Evolutionary conservation across 352 stramenopile species (phyloP).

Genomic region (Globisporangium recalcitrans): DNA sequence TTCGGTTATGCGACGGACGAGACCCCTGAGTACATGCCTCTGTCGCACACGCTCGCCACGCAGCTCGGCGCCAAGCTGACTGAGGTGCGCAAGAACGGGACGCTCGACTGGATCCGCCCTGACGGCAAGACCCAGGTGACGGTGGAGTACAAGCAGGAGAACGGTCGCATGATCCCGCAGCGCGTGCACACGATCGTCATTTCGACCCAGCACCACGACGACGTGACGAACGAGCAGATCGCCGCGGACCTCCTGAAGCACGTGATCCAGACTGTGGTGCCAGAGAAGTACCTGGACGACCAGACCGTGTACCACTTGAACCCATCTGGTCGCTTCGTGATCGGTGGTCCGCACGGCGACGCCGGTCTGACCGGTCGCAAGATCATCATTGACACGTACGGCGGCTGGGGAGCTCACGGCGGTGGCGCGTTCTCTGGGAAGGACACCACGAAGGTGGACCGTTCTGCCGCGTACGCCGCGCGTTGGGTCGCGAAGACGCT

Average conservation of each 20-base stretch:
- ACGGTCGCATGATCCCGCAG: conserved; percentile 93
- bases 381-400: conserved; percentile 99
- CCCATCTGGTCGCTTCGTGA: conserved; percentile 98
- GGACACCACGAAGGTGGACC: conserved; percentile 99
- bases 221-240: conserved; percentile 99
- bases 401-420: conserved; percentile 97
- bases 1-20: conserved; percentile 97
- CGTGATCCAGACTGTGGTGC: conserved; percentile 98
- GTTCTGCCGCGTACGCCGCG: conserved; percentile 96
- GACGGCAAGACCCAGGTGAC: conserved; percentile 99
- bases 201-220: conserved; percentile 98
- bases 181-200: conserved; percentile 99
- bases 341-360: conserved; percentile 98
- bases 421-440: conserved; percentile 99
- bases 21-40: conserved; percentile 96
- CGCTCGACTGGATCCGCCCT: conserved; percentile 96
- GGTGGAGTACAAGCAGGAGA: conserved; percentile 96
- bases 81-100: conserved; percentile 98
- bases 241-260: conserved; percentile 97
- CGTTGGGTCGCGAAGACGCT: conserved; percentile 99
- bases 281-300: conserved; percentile 98
- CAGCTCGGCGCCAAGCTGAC: conserved; percentile 95
- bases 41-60: conserved; percentile 97
- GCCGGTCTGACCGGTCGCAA: conserved; percentile 98
- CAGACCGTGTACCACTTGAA: conserved; percentile 99